Conservation (phyloP, 371 early-diverging fungal genomes). For the Mucor piriformis region DNA sequence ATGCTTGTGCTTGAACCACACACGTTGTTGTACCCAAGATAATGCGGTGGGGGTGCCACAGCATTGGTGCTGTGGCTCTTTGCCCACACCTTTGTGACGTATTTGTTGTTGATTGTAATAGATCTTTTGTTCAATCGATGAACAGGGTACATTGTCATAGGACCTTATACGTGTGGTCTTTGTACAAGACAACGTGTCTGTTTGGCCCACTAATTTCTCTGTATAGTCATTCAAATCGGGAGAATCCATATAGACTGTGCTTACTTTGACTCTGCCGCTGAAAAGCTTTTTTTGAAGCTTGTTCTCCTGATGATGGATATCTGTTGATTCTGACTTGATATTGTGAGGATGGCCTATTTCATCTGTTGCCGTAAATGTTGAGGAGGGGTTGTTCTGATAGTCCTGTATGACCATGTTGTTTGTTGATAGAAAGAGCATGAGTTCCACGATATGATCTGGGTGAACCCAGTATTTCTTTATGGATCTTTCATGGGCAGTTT, state of each 20-base stretch:
- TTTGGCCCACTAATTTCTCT: background rate
- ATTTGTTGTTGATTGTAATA: background rate
- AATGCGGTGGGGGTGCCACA: background rate
- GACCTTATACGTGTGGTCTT: conserved; percentile 8
- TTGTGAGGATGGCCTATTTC: conserved; percentile 14
- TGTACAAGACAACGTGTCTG: background rate
- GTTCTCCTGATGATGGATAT: background rate
- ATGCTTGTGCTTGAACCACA: conserved; percentile 23
- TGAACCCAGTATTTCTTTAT: conserved; percentile 20
- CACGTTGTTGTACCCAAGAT: conserved; percentile 9
- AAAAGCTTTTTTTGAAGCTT: background rate
- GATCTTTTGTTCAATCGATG: conserved; percentile 16
- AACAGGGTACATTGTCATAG: background rate
- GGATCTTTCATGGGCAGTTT: background rate
- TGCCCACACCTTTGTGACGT: conserved; percentile 9
- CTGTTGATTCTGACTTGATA: background rate
- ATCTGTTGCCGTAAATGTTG: background rate
- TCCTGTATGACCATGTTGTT: conserved; percentile 2
- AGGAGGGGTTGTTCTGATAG: background rate
- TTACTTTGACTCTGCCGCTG: conserved; percentile 1
- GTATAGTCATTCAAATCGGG: conserved; percentile 13
- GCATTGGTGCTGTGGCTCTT: conserved; percentile 9
- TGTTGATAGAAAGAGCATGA: conserved; percentile 15
- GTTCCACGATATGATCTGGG: conserved; percentile 18
- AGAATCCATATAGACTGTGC: conserved; percentile 21